phyloP scores from a whole-genome alignment of 257 asterid species.

The Solanum etuberosum region DNA sequence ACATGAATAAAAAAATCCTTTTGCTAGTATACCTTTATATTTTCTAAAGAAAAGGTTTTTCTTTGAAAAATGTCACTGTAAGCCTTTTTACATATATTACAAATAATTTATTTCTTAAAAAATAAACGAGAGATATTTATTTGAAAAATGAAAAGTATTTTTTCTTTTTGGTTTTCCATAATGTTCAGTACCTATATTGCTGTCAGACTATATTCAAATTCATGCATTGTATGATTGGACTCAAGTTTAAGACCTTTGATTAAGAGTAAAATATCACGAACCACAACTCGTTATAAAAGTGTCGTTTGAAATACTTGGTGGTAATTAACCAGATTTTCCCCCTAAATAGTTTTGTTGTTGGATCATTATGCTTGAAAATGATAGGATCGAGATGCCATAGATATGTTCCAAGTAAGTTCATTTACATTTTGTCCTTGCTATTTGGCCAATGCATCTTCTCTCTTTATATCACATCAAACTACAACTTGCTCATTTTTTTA shows the following conservation, averaged over 20 bases:
- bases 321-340: background rate
- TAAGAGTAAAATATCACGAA: background rate
- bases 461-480: background rate
- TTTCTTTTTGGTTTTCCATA: rapidly evolving
- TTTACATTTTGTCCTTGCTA: background rate
- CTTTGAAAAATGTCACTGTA: background rate
- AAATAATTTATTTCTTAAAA: background rate
- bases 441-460: background rate
- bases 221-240: background rate
- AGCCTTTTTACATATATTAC: background rate
- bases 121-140: background rate
- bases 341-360: background rate
- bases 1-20: background rate
- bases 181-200: background rate
- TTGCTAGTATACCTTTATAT: too few species aligned
- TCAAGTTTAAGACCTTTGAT: too few species aligned
- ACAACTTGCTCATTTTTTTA: background rate
- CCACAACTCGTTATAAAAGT: background rate
- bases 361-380: background rate
- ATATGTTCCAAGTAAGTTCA: background rate
- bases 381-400: background rate
- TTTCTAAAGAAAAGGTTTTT: background rate
- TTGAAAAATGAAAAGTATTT: background rate
- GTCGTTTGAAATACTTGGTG: background rate
- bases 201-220: background rate